Conservation (phyloP, 306 rosid genomes). For the Rosa lucieae region DNA sequence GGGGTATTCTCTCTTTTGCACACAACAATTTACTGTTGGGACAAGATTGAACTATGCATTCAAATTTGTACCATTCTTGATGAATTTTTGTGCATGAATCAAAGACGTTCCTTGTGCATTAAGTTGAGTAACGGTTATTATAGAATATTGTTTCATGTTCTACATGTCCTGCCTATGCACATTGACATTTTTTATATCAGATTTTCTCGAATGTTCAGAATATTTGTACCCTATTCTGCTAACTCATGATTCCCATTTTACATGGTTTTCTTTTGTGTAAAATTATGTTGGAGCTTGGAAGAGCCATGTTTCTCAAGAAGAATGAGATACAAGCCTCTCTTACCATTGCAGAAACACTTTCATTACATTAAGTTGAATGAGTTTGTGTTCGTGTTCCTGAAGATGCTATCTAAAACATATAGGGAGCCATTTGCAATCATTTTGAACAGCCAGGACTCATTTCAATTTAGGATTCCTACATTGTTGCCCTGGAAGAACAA, state of each 20-base stretch:
- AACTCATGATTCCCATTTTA: background rate
- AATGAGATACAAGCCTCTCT: background rate
- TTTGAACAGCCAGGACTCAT: background rate
- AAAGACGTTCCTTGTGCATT: background rate
- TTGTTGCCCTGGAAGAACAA: background rate
- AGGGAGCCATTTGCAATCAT: background rate
- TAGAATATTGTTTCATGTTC: background rate
- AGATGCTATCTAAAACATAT: background rate
- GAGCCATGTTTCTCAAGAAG: background rate
- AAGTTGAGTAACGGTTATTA: background rate
- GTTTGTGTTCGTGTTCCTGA: too few relatives aligned
- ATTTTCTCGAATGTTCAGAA: background rate
- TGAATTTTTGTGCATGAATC: background rate
- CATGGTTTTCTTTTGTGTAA: background rate
- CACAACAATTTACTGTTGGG: background rate
- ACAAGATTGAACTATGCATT: background rate
- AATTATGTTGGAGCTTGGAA: background rate
- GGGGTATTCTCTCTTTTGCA: conserved; percentile 57
- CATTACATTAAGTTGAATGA: background rate
- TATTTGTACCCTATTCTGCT: background rate
- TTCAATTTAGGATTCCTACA: background rate
- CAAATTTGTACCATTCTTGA: background rate
- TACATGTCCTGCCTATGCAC: background rate
- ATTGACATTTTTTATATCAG: background rate
- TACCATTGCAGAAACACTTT: background rate